These are phyloP conservation scores for Ramularia endophylla DNA, from an alignment of 2,329 filamentous ascomycete species.

Conservation along the genomic window DNA sequence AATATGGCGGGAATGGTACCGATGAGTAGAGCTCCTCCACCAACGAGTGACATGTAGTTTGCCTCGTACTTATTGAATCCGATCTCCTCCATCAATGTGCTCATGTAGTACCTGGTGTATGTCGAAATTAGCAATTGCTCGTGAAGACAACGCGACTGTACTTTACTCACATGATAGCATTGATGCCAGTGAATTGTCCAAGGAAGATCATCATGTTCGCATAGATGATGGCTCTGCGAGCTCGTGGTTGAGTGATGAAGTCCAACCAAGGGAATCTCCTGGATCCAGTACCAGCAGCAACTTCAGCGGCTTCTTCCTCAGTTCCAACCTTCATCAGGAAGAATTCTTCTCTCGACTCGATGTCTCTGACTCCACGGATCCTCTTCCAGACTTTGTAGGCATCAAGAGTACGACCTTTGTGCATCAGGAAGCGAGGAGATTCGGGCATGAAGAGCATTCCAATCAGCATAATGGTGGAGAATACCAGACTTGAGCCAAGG, in stretches of 20 bases:
- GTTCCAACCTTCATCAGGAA: conserved; percentile 62
- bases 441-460: conserved; percentile 68
- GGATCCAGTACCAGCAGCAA: conserved; percentile 46
- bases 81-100: conserved; percentile 59
- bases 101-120: conserved; percentile 58
- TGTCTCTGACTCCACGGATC: conserved; percentile 55
- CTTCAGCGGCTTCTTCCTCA: conserved; percentile 50
- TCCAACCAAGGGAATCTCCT: conserved; percentile 64
- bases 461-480: conserved; percentile 54
- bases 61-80: conserved; percentile 57
- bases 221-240: conserved; percentile 60
- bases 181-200: conserved; percentile 65
- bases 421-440: conserved; percentile 62
- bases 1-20: conserved; percentile 37
- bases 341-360: conserved; percentile 62
- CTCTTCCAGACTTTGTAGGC: conserved; percentile 67
- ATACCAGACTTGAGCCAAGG: conserved; percentile 64
- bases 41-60: conserved; percentile 71
- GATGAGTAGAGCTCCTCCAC: conserved; percentile 60
- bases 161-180: conserved; percentile 44
- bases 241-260: conserved; percentile 64
- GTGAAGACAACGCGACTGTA: conserved; percentile 31
- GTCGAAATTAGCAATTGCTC: conserved; percentile 4
- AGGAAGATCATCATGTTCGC: conserved; percentile 65
- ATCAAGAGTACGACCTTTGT: conserved; percentile 55